A percentile compares a stretch with the other conserved stretches of the same genome.
Conservation (phyloP, 2,329 filamentous ascomycete genomes). For the Cadophora gregata region DNA sequence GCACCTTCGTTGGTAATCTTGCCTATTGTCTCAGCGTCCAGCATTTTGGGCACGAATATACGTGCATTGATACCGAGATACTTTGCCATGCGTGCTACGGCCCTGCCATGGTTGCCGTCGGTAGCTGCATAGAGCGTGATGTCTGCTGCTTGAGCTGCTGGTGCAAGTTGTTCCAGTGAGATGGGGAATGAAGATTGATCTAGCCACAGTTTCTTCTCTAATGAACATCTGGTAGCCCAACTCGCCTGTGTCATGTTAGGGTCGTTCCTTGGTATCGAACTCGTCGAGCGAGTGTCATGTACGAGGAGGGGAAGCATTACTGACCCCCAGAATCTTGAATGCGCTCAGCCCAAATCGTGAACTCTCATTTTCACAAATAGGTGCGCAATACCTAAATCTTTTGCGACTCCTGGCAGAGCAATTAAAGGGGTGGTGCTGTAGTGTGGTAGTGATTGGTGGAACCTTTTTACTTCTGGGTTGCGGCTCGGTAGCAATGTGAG, state of each 20-base stretch:
- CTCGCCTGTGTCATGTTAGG: neutral
- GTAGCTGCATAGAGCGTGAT: conserved; percentile 61
- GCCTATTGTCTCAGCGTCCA: conserved; percentile 58
- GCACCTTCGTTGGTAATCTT: conserved; percentile 69
- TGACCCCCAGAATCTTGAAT: conserved; percentile 83
- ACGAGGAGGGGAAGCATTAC: conserved; percentile 61
- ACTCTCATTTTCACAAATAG: conserved; percentile 75
- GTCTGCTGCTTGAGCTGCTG: conserved; percentile 49
- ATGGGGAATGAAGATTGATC: neutral
- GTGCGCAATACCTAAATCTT: conserved; percentile 59
- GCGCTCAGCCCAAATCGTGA: conserved; percentile 71
- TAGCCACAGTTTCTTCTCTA: neutral
- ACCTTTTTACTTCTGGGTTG: conserved; percentile 10
- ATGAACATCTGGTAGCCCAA: conserved; percentile 14
- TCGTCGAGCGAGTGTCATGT: conserved; percentile 39
- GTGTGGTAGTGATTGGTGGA: conserved; percentile 31
- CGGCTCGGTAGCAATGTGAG: neutral
- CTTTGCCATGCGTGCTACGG: conserved; percentile 71
- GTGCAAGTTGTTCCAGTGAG: conserved; percentile 33
- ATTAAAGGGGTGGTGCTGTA: conserved; percentile 39
- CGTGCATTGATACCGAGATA: conserved; percentile 59
- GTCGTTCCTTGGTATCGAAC: conserved; percentile 48
- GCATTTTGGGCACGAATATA: conserved; percentile 67
- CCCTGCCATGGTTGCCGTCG: conserved; percentile 79
- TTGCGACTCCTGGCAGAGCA: conserved; percentile 58